Conservation (phyloP, 371 early-diverging fungal genomes). For the Mucor indicus region DNA sequence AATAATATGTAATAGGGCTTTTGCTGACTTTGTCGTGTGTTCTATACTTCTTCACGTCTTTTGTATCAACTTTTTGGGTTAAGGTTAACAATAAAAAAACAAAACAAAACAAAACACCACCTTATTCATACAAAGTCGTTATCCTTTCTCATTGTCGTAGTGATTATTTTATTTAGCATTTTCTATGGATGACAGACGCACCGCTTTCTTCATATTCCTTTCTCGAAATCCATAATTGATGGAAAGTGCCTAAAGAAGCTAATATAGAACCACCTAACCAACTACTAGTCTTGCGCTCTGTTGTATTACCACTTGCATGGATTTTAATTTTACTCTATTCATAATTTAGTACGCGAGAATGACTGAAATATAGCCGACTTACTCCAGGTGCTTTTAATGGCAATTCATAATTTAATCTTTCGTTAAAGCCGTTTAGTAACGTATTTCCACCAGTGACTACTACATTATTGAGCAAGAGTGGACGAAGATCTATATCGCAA, state of each 20-base stretch:
- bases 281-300: constrained; percentile 85
- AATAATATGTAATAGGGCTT: constrained; percentile 36
- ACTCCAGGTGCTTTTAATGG: constrained; percentile 66
- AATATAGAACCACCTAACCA: constrained; percentile 98
- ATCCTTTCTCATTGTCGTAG: no score
- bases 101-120: no score
- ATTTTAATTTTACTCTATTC: constrained; percentile 74
- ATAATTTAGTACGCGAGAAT: neutral
- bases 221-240: constrained; percentile 94
- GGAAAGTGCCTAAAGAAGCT: constrained; percentile 93
- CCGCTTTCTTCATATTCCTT: constrained; percentile 91
- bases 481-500: constrained; percentile 88
- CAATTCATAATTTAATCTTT: constrained; percentile 78
- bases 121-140: no score
- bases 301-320: constrained; percentile 69
- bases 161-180: constrained; percentile 54
- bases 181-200: constrained; percentile 78
- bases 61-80: constrained; percentile 61
- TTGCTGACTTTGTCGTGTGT: constrained; percentile 59
- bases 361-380: constrained; percentile 23
- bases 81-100: no score
- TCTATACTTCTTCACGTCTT: constrained; percentile 51
- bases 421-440: constrained; percentile 81
- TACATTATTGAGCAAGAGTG: constrained; percentile 74
- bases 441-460: constrained; percentile 92